phyloP scores from a whole-genome alignment of 1,284 basidiomycete species.

The Rhodotorula sp. region DNA sequence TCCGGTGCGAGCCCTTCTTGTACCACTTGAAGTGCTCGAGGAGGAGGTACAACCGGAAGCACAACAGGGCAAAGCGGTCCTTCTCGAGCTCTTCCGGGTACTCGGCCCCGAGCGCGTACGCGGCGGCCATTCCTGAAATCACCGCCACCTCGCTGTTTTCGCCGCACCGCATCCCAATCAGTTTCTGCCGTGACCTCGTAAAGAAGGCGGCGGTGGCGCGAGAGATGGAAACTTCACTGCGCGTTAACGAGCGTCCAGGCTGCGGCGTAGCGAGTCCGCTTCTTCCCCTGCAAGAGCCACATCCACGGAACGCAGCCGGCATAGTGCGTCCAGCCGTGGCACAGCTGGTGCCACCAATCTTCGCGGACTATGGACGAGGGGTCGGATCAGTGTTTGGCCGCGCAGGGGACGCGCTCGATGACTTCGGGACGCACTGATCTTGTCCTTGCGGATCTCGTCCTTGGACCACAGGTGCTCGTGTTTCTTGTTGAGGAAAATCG shows the following conservation, averaged over 20 bases:
- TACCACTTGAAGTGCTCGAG: conserved; percentile 23
- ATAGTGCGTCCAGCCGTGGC: conserved; percentile 52
- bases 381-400: not conserved
- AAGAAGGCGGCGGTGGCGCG: conserved; percentile 48
- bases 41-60: conserved; percentile 51
- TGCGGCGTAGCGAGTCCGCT: conserved; percentile 53
- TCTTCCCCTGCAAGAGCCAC: conserved; percentile 61
- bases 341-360: conserved; percentile 49
- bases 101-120: conserved; percentile 60
- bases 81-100: conserved; percentile 52
- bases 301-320: conserved; percentile 62
- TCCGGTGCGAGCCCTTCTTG: conserved; percentile 15
- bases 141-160: conserved; percentile 56
- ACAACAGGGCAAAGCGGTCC: conserved; percentile 45
- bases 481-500: conserved; percentile 62
- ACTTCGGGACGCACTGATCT: conserved; percentile 49
- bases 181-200: conserved; percentile 48
- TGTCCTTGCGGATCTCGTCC: conserved; percentile 56
- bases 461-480: conserved; percentile 59
- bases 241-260: conserved; percentile 48
- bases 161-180: conserved; percentile 3
- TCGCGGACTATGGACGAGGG: not conserved
- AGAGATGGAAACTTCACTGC: conserved; percentile 8
- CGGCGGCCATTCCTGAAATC: conserved; percentile 61
- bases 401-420: not conserved